Evolutionary conservation across 2,329 filamentous ascomycete genomes (phyloP).

Genomic region (Thielaviopsis populi): DNA sequence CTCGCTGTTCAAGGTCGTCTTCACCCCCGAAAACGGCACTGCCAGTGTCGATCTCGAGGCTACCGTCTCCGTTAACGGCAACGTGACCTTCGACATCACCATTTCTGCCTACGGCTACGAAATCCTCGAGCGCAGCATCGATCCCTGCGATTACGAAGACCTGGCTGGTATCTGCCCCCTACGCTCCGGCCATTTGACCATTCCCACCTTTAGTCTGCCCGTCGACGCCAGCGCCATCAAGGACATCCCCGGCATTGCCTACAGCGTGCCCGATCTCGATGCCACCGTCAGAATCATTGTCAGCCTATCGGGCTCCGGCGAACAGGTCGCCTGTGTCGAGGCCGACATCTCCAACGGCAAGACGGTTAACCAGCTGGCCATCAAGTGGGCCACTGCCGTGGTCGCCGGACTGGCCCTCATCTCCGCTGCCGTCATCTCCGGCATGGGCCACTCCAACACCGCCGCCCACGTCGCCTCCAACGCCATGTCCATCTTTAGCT

Average conservation of each 20-base stretch:
- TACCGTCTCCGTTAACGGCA: constrained; percentile 67
- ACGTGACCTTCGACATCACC: constrained; percentile 60
- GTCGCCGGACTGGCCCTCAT: constrained; percentile 73
- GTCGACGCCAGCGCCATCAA: constrained; percentile 42
- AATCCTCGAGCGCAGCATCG: constrained; percentile 49
- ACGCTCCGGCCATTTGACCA: constrained; percentile 57
- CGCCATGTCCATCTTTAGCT: constrained; percentile 82
- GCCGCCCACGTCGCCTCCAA: constrained; percentile 90
- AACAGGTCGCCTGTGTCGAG: constrained; percentile 70
- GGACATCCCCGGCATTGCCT: constrained; percentile 68
- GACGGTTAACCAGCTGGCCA: constrained; percentile 75
- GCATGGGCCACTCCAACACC: constrained; percentile 82
- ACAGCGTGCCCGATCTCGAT: constrained; percentile 80
- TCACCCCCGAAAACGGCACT: constrained; percentile 59
- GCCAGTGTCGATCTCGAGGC: constrained; percentile 63
- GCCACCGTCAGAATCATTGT: constrained; percentile 71
- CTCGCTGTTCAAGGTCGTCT: constrained; percentile 73
- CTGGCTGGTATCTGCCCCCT: constrained; percentile 77
- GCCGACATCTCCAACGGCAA: constrained; percentile 80
- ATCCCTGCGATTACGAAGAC: constrained; percentile 54
- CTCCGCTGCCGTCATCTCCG: constrained; percentile 76
- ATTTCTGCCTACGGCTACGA: constrained; percentile 73
- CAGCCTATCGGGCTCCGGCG: constrained; percentile 47
- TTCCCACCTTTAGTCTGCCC: constrained; percentile 51
- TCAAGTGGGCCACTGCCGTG: constrained; percentile 79